Base-by-base conservation (phyloP, 2,329 filamentous ascomycete genomes). In the Pseudogymnoascus sp. region DNA sequence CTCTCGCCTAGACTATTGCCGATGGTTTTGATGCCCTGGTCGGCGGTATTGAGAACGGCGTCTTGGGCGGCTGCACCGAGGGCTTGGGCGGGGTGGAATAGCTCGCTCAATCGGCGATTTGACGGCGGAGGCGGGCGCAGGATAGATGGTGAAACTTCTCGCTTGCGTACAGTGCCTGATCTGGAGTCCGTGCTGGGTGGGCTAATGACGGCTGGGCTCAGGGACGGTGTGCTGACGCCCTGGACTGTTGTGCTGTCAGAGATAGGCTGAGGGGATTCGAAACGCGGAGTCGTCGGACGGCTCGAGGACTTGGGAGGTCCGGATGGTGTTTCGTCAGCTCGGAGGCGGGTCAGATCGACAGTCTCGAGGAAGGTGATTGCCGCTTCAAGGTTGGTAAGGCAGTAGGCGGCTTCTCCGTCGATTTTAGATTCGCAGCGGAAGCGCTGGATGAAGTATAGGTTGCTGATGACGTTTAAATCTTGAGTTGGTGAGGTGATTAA, bases 291-390 rank as follows among this genome's bases (percentile, higher is more conserved):
- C 7, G 76, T 77, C 1, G 81, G 76, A 20, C 76, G 70, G 64
- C 73, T 78, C 8, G 79, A 67, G 64, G 77, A 65, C 71, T 88
- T 91, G 16, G 78, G 74, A 8, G 87, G 87, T 0, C 88, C 85
- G 43, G 87, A 85, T 14, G 84, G 86, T 16, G 79, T 75, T 72
- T 96, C 91, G 65, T 96, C 90, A 5, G 87, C 87, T 59, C 91
- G 85, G 6, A 99, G 78, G 25, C 89, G 96, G 6, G 92, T 90
- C 22, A 99, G 80, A 72, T 99, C 94, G 28, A 99, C 94, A 0
- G 92, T 97, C 70, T 97, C 90, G 12, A 99, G 78, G 70, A 99
- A 99, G 59, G 89, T 92, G 61, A 97, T 91, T 62, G 93, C 89
- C 16, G 94, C 94, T 74, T 99, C 94, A 1, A 99, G 81, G 67